Base-by-base conservation (phyloP, 495 filamentous ascomycete genomes). In the Daldinia loculata region DNA sequence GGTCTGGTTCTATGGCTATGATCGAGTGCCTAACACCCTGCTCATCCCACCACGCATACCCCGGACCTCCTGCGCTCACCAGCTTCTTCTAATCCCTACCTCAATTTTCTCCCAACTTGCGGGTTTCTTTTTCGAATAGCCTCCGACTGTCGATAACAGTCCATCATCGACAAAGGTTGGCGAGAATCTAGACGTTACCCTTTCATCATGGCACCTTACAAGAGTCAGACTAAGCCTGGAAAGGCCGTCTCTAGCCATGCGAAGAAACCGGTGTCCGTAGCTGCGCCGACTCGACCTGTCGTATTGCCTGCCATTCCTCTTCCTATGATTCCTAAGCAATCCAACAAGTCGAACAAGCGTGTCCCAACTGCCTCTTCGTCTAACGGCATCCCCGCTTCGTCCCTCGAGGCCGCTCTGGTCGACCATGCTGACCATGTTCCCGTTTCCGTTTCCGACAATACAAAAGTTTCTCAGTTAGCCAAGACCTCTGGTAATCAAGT, bases 231-330 rank as follows among this genome's bases (percentile, higher is more conserved):
- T 7, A 77, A 69, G 60, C 70, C 73, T 60, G 62, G 45, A 61
- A 72, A 67, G 63, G 66, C 68, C n/a, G 61, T 50, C 63, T 59
- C 74, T 36, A 69, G 69, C 29, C 63, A 70, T 66, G 45, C 69
- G 57, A 77, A 74, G 51, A 75, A 74, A 48, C 69, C 65, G 41
- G 39, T 52, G 24, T 43, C 67, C 22, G 63, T 59, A 14, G 38
- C 36, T 52, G 57, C 56, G 36, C 32, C 56, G 26, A 50, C 63
- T 15, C 79, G 79, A 60, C 77, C 76, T 19, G 53, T 73, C 27
- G 75, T 80, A 6, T 59, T 81, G 6, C 80, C 80, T 57, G 80
- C 79, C 15, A 80, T 82, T 48, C 80, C 80, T 14, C 70, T 82
- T 41, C 67, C 79, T 17, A 78, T 79, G 51, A 76, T 81, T 30